phyloP scores from a whole-genome alignment of 352 stramenopile species.

The Globisporangium echinulatum region DNA sequence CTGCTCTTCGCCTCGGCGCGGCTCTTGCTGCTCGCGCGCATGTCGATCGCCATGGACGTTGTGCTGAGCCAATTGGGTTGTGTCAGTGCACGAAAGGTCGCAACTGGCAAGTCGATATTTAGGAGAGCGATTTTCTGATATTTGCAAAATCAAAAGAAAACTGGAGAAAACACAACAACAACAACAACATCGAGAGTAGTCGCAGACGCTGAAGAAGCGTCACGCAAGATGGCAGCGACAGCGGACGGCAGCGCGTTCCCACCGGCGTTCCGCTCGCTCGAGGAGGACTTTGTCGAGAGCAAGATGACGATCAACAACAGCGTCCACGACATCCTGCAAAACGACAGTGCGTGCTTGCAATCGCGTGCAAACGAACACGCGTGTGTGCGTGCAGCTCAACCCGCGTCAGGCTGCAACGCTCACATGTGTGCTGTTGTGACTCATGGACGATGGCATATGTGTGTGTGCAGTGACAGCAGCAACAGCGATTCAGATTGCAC shows the following conservation, averaged over 20 bases:
- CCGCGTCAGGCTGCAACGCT: not conserved
- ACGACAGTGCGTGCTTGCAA: conserved; percentile 19
- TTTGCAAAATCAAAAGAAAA: too few relatives aligned
- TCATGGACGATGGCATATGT: not conserved
- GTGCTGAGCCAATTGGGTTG: too few relatives aligned
- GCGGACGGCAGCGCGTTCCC: conserved; percentile 27
- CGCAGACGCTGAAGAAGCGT: not conserved
- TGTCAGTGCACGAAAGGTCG: not conserved
- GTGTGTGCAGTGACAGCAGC: conserved; percentile 17
- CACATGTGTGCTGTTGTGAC: not conserved
- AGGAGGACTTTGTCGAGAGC: conserved; percentile 77
- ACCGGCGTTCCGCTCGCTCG: conserved; percentile 54
- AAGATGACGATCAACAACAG: conserved; percentile 82
- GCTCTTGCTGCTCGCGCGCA: conserved; percentile 6
- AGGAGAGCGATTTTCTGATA: not conserved
- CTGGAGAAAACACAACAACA: not conserved
- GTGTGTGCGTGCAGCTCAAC: too few relatives aligned
- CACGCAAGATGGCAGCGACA: conserved; percentile 5
- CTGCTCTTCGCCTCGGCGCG: conserved; percentile 31
- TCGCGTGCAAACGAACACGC: too few relatives aligned
- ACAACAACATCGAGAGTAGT: not conserved
- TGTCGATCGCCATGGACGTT: not conserved
- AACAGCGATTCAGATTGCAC: conserved; percentile 42
- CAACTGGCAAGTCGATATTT: not conserved
- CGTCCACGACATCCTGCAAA: conserved; percentile 56